phyloP scores from a whole-genome alignment of 257 asterid genomes.

The Solanum chmielewskii region DNA sequence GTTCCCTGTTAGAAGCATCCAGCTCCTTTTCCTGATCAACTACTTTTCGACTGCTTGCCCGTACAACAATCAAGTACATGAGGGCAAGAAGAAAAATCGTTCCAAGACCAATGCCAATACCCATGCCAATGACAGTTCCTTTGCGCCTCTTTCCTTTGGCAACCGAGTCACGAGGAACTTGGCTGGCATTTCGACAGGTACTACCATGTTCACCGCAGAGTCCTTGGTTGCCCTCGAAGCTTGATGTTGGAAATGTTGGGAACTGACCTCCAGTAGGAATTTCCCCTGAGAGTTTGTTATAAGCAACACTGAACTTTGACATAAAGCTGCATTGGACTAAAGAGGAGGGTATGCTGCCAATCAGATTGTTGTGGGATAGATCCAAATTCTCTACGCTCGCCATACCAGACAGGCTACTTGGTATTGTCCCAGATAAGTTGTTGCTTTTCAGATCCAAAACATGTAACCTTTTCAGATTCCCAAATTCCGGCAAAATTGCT shows the following conservation, averaged over 20 bases:
- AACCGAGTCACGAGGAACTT: constrained; percentile 8
- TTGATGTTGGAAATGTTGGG: constrained; percentile 36
- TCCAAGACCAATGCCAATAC: constrained; percentile 50
- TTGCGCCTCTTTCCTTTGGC: constrained; percentile 11
- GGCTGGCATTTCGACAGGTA: constrained; percentile 16
- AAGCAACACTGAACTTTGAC: constrained; percentile 51
- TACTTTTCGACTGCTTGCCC: constrained; percentile 18
- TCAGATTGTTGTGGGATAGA: constrained; percentile 52
- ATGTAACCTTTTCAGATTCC: constrained; percentile 49
- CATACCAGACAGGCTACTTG: constrained; percentile 46
- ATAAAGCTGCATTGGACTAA: constrained; percentile 40
- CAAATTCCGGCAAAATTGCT: constrained; percentile 63
- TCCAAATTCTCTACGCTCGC: constrained; percentile 53
- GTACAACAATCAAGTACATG: constrained; percentile 19
- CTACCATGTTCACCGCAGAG: constrained; percentile 48
- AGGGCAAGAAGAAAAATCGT: constrained; percentile 29
- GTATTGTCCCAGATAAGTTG: constrained; percentile 53
- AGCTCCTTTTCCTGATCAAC: constrained; percentile 27
- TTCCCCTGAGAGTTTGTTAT: constrained; percentile 46
- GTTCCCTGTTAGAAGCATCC: constrained; percentile 17
- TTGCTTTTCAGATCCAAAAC: constrained; percentile 56
- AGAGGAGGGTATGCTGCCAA: constrained; percentile 55
- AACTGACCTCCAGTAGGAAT: constrained; percentile 62
- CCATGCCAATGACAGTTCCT: constrained; percentile 30
- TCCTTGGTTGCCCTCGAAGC: constrained; percentile 58